phyloP scores from a whole-genome alignment of 2,329 filamentous ascomycete species.

The Monosporascus ibericus region DNA sequence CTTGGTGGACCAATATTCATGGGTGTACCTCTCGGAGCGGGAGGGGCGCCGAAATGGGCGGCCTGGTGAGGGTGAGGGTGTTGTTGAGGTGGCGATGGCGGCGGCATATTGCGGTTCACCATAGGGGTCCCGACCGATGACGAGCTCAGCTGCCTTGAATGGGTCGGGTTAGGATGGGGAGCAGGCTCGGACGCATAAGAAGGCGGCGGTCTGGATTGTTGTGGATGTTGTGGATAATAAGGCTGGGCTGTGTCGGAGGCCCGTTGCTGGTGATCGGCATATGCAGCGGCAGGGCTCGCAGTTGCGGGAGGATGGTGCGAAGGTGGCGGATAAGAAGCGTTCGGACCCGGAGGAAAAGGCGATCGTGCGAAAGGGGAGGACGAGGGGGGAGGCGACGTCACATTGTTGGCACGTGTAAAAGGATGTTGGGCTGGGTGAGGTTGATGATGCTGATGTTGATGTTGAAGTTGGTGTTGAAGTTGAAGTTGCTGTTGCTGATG shows the following conservation, averaged over 20 bases:
- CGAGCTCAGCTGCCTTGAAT: slow-evolving; percentile 26
- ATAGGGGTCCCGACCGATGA: slow-evolving; percentile 22
- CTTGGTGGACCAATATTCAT: slow-evolving; percentile 23
- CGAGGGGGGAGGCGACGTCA: slow-evolving; percentile 3
- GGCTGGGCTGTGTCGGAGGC: slow-evolving; percentile 20
- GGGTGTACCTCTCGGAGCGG: slow-evolving; percentile 21
- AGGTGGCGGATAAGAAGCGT: slow-evolving; percentile 18
- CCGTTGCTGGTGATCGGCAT: slow-evolving; percentile 22
- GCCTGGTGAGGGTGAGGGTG: slow-evolving; percentile 22
- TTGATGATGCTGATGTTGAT: slow-evolving; percentile 2
- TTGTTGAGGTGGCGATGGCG: slow-evolving; percentile 21
- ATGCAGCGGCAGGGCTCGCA: slow-evolving; percentile 20
- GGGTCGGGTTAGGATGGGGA: slow-evolving; percentile 21
- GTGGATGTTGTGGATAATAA: slow-evolving; percentile 24
- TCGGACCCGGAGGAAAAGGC: slow-evolving; percentile 7
- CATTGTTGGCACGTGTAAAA: slow-evolving; percentile 6
- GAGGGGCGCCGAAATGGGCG: slow-evolving; percentile 22
- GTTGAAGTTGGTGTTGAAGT: neutral
- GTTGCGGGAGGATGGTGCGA: slow-evolving; percentile 18
- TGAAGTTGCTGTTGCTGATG: neutral
- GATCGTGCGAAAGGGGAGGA: slow-evolving; percentile 6
- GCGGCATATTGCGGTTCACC: slow-evolving; percentile 23
- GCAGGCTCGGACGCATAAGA: slow-evolving; percentile 22
- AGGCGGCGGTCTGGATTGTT: slow-evolving; percentile 17
- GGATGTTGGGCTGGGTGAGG: neutral